Conservation (phyloP, 2,329 filamentous ascomycete species). For the Ceratocystiopsis sp. region DNA sequence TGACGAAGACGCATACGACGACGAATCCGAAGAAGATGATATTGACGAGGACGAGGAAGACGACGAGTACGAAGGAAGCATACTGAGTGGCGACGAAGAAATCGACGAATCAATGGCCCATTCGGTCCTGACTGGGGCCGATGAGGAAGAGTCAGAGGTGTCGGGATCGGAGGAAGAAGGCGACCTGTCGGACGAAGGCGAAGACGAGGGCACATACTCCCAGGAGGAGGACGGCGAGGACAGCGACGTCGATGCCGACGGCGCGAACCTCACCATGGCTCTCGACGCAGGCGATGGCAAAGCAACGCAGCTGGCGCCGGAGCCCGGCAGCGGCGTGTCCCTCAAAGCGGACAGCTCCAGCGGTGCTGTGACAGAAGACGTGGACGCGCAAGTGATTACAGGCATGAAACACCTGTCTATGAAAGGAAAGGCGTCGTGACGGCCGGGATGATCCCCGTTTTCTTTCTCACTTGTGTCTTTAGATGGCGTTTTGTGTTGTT, state of each 20-base stretch:
- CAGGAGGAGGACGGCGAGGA: slow-evolving; percentile 10
- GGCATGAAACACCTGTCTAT: slow-evolving; percentile 37
- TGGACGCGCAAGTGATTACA: slow-evolving; percentile 40
- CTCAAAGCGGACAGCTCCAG: too few species aligned
- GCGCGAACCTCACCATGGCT: not conserved
- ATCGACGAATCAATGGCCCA: slow-evolving; percentile 24
- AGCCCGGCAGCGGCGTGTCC: too few species aligned
- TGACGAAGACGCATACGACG: slow-evolving; percentile 24
- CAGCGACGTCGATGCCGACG: not conserved
- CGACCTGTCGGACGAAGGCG: slow-evolving; percentile 25
- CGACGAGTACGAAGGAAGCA: slow-evolving; percentile 24
- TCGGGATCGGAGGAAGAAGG: slow-evolving; percentile 19
- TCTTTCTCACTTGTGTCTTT: too few species aligned
- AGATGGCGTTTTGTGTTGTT: not conserved
- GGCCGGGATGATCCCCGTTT: not conserved
- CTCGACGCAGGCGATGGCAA: not conserved
- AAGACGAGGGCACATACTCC: slow-evolving; percentile 14
- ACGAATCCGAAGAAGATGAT: slow-evolving; percentile 15
- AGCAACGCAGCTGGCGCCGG: too few species aligned
- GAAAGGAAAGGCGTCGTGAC: slow-evolving; percentile 11
- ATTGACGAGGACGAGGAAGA: slow-evolving; percentile 24
- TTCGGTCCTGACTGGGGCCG: slow-evolving; percentile 22
- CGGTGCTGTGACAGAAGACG: slow-evolving; percentile 17
- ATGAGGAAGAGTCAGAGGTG: slow-evolving; percentile 18
- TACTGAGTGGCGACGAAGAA: slow-evolving; percentile 26